Percentiles rank a stretch among this genome's conserved stretches.
Conservation (phyloP, 768 basidiomycete genomes). For the Auricularia cornea region DNA sequence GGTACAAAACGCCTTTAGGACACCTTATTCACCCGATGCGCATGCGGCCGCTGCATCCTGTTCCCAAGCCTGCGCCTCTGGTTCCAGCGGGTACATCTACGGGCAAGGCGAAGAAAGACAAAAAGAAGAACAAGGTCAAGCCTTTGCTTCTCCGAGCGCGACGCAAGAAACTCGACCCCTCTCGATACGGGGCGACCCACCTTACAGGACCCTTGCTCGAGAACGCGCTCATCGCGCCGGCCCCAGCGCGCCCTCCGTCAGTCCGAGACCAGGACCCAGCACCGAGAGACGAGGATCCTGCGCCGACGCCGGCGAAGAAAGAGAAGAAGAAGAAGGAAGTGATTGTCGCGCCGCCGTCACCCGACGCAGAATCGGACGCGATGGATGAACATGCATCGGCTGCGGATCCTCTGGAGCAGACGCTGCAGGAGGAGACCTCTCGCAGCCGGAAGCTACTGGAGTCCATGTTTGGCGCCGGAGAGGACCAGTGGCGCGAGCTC, state of each 20-base stretch:
- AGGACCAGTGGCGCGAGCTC: neutral
- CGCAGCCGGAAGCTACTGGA: neutral
- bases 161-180: slow-evolving; percentile 61
- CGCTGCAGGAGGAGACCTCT: neutral
- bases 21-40: slow-evolving; percentile 57
- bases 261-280: too few relatives aligned
- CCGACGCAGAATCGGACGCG: too few relatives aligned
- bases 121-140: slow-evolving; percentile 31
- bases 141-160: slow-evolving; percentile 49
- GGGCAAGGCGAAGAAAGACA: slow-evolving; percentile 6
- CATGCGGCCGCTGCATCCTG: slow-evolving; percentile 61
- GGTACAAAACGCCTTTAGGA: slow-evolving; percentile 62
- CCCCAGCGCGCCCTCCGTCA: too few relatives aligned
- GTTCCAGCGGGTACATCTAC: neutral
- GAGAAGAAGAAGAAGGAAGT: too few relatives aligned
- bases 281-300: too few relatives aligned
- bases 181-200: slow-evolving; percentile 60
- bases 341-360: too few relatives aligned
- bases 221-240: slow-evolving; percentile 10
- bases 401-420: neutral
- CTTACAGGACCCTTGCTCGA: slow-evolving; percentile 64
- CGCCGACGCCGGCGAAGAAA: too few relatives aligned
- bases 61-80: slow-evolving; percentile 27
- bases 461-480: neutral
- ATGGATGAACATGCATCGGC: too few relatives aligned